Base-by-base conservation (phyloP, 495 filamentous ascomycete species). In the Penicillium nucicola region DNA sequence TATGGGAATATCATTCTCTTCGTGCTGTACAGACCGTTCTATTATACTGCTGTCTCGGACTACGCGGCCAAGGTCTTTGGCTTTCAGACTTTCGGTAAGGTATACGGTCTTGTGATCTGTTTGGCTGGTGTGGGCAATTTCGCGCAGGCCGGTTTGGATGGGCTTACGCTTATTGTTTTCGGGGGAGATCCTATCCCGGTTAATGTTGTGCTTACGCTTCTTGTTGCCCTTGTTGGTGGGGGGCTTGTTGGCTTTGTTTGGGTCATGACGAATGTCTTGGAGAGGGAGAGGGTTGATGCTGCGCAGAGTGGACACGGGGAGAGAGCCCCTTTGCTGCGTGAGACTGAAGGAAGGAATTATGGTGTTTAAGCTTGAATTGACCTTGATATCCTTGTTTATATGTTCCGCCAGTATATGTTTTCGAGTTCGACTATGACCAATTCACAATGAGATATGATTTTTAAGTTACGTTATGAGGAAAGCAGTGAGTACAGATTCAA, bases 51-150 rank as follows among this genome's bases (percentile, higher is more conserved):
- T 2, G 74, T 79, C 1, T 79, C 75, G 8, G 93, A 98, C 71
- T 97, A 95, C 66, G 75, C 84, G 36, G 92, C 90, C 25, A 97
- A 97, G 69, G 92, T 98, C 28, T 98, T 98, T 65, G 92, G 93
- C 7, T 96, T 96, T 70, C 83, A 82, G 52, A 96, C 92, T 0
- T 97, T 97, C 55, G 92, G 92, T 20, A 96, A 88, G 48, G 89
- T 98, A 20, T 97, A 97, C 64, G 93, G 93, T n/a, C 77, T 91
- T 7, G 85, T 96, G 47, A 97, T 97, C 50, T 96, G 90, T 61
- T 64, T 93, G 3, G 84, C 91, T 2, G 93, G 93, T 5, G 58
- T 98, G 10, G 77, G 92, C 42, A 96, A 95, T 66, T 92, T 98
- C 57, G 81, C 78, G 14, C 92, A 97, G 73, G 83, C 84, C 9